phyloP scores from a whole-genome alignment of 2,329 filamentous ascomycete genomes.

The Fusarium sp. region DNA sequence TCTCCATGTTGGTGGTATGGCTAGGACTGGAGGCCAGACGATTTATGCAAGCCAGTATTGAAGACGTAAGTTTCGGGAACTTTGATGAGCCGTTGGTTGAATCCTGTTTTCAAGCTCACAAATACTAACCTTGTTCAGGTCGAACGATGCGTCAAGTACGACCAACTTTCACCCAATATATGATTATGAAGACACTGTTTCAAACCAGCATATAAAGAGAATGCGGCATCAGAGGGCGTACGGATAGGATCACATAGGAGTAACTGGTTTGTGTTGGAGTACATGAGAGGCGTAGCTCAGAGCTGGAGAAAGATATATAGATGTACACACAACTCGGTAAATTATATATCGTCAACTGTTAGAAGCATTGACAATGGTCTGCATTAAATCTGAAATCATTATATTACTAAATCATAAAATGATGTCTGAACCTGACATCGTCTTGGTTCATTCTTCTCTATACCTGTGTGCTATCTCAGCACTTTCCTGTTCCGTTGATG shows the following conservation, averaged over 20 bases:
- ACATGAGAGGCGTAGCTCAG: conserved; percentile 6
- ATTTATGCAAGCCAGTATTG: conserved; percentile 89
- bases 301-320: conserved; percentile 12
- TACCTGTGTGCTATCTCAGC: conserved; percentile 23
- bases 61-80: conserved; percentile 76
- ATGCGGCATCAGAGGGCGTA: conserved; percentile 32
- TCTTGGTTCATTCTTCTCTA: conserved; percentile 25
- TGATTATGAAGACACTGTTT: conserved; percentile 54
- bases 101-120: neutral
- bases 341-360: conserved; percentile 6
- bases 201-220: conserved; percentile 5
- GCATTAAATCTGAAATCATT: neutral
- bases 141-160: conserved; percentile 90
- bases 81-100: neutral
- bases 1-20: conserved; percentile 91
- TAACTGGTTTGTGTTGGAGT: neutral
- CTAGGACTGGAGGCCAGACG: conserved; percentile 87
- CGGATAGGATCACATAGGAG: conserved; percentile 1
- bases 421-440: conserved; percentile 16
- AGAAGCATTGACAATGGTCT: neutral
- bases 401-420: conserved; percentile 12
- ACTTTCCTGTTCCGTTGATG: conserved; percentile 22
- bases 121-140: conserved; percentile 62
- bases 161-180: conserved; percentile 87
- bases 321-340: conserved; percentile 6